phyloP scores from a whole-genome alignment of 176 grass and related monocot genomes.

The Oryza glaberrima region DNA sequence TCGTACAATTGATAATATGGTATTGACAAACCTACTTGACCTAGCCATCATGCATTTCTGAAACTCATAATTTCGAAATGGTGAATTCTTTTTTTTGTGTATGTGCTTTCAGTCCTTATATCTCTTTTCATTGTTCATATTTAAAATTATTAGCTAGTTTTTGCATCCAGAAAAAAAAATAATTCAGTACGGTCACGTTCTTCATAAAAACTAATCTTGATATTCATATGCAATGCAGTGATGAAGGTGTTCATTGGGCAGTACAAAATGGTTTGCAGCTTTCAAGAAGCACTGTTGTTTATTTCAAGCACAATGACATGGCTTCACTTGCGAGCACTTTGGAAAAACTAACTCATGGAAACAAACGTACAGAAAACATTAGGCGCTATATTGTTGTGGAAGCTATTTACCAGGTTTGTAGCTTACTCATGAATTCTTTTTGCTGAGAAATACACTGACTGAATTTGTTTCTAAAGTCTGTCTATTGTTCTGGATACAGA shows the following conservation, averaged over 20 bases:
- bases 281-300: constrained; percentile 65
- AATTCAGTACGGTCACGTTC: not conserved
- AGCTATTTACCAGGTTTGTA: constrained; percentile 59
- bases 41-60: not conserved
- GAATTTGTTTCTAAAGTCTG: not conserved
- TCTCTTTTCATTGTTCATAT: not conserved
- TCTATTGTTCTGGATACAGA: constrained; percentile 33
- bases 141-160: not conserved
- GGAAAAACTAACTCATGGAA: constrained; percentile 56
- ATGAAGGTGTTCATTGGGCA: constrained; percentile 65
- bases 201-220: not conserved
- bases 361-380: constrained; percentile 53
- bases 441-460: not conserved
- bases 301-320: constrained; percentile 80
- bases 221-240: constrained; percentile 36
- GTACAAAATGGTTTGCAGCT: constrained; percentile 63
- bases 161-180: not conserved
- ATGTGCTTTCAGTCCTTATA: not conserved
- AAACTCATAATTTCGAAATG: not conserved
- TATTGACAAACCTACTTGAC: not conserved
- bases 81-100: not conserved
- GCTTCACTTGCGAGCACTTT: constrained; percentile 51
- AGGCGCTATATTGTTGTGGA: constrained; percentile 65
- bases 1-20: not conserved
- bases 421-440: not conserved